A percentile compares a stretch with the other conserved stretches of the same genome.
Conservation (phyloP, 495 filamentous ascomycete genomes). For the Hypoxylon fragiforme region DNA sequence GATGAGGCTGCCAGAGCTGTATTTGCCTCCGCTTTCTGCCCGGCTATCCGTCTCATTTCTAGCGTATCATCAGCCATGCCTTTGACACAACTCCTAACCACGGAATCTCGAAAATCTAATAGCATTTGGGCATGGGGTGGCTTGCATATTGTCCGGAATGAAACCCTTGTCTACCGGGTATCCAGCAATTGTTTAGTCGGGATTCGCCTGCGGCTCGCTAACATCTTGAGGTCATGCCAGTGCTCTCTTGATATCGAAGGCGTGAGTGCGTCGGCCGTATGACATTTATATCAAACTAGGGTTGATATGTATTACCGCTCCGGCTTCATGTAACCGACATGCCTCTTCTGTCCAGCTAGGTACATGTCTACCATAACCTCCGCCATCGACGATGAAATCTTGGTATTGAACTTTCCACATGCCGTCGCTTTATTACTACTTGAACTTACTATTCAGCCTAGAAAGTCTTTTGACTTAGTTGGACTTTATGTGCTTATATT, state of each 20-base stretch:
- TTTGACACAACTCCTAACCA: constrained; percentile 17
- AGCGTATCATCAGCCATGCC: constrained; percentile 29
- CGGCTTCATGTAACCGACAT: constrained; percentile 19
- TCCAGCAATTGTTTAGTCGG: constrained; percentile 32
- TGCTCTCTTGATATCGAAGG: constrained; percentile 3
- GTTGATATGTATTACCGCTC: constrained; percentile 18
- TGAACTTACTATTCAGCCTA: constrained; percentile 20
- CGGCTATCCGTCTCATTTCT: constrained; percentile 23
- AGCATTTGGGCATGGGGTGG: constrained; percentile 21
- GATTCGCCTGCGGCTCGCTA: constrained; percentile 26
- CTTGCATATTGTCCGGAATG: constrained; percentile 33
- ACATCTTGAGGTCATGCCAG: constrained; percentile 15
- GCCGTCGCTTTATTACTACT: constrained; percentile 10
- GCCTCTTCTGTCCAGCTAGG: constrained; percentile 27
- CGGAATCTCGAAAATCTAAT: constrained; percentile 28
- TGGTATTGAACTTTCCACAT: constrained; percentile 13
- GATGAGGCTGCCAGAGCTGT: constrained; percentile 31
- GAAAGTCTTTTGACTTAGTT: constrained; percentile 12
- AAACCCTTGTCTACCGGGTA: constrained; percentile 32
- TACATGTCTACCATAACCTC: constrained; percentile 18
- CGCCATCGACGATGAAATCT: constrained; percentile 7
- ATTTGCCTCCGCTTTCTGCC: constrained; percentile 23
- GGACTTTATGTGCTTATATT: constrained; percentile 15
- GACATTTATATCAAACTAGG: constrained; percentile 18
- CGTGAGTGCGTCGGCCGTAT: constrained; percentile 17